A percentile compares a stretch with the other conserved stretches of the same genome.
phyloP scores from a whole-genome alignment of 148 eudicot genomes.

The Rhododendron vialii region DNA sequence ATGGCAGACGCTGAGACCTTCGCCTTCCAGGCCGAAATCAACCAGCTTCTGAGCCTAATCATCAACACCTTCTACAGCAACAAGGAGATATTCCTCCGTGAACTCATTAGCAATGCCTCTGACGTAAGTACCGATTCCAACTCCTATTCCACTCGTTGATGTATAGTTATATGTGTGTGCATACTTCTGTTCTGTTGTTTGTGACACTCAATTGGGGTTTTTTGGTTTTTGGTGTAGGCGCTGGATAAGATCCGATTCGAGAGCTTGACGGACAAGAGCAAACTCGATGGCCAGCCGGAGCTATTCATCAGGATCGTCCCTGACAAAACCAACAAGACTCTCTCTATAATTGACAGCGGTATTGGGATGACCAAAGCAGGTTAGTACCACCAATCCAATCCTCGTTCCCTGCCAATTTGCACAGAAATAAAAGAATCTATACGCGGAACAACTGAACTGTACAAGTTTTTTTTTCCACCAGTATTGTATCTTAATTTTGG shows the following conservation, averaged over 20 bases:
- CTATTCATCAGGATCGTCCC: conserved; percentile 80
- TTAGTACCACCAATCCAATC: not conserved
- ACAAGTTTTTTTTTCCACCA: not conserved
- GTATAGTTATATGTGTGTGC: not conserved
- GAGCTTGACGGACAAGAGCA: conserved; percentile 81
- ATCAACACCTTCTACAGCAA: conserved; percentile 91
- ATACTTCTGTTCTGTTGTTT: not conserved
- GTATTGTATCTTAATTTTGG: not conserved
- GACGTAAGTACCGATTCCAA: conserved; percentile 37
- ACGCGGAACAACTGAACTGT: not conserved
- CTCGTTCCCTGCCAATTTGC: not conserved
- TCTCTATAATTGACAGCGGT: conserved; percentile 81
- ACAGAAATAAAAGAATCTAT: not conserved
- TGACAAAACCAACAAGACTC: conserved; percentile 77
- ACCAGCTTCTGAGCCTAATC: conserved; percentile 75
- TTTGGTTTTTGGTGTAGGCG: conserved; percentile 29
- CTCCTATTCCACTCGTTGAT: not conserved
- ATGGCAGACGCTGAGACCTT: conserved; percentile 79
- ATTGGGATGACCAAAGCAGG: conserved; percentile 98
- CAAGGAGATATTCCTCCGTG: conserved; percentile 93
- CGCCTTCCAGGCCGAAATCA: conserved; percentile 90
- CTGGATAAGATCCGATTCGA: conserved; percentile 92
- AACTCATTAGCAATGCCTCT: conserved; percentile 69
- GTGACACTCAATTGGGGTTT: not conserved
- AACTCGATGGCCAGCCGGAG: conserved; percentile 88